Evolutionary conservation across 768 basidiomycete species (phyloP).

Genomic region (Psilocybe sp.): DNA sequence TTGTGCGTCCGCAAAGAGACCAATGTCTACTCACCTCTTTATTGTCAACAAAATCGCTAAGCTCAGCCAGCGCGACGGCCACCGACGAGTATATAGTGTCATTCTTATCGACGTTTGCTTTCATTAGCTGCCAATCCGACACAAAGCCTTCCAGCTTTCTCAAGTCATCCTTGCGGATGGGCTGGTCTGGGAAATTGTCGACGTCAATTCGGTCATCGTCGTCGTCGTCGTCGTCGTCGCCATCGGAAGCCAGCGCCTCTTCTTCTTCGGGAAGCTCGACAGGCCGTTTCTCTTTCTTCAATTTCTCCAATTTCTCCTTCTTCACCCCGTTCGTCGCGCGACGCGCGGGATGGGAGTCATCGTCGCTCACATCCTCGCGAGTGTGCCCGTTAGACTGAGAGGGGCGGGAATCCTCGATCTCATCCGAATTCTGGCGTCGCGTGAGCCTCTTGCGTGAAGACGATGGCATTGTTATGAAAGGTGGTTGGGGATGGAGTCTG

Average conservation of each 20-base stretch:
- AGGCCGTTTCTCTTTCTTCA: slow-evolving; percentile 27
- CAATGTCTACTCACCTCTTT: no score
- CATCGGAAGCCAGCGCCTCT: slow-evolving; percentile 17
- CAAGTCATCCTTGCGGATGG: slow-evolving; percentile 52
- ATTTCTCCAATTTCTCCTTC: slow-evolving; percentile 35
- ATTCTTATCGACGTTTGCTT: slow-evolving; percentile 41
- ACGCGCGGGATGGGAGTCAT: slow-evolving; percentile 27
- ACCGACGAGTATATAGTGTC: slow-evolving; percentile 41
- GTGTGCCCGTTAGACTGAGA: slow-evolving; percentile 26
- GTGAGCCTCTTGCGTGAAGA: slow-evolving; percentile 37
- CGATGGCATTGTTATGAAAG: slow-evolving; percentile 26
- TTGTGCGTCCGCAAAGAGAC: background rate
- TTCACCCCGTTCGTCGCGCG: slow-evolving; percentile 24
- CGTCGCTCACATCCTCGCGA: slow-evolving; percentile 47
- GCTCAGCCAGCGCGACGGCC: slow-evolving; percentile 60
- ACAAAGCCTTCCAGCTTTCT: slow-evolving; percentile 54
- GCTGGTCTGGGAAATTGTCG: slow-evolving; percentile 62
- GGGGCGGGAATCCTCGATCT: slow-evolving; percentile 55
- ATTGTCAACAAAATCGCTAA: slow-evolving; percentile 42
- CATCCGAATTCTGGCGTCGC: slow-evolving; percentile 49
- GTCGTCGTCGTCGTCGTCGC: slow-evolving; percentile 33
- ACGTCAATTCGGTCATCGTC: slow-evolving; percentile 59
- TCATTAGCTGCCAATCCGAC: slow-evolving; percentile 60
- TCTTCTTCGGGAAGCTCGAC: slow-evolving; percentile 16
- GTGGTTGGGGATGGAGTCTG: background rate